These are phyloP conservation scores for Sugiyamaella smithiae DNA, from an alignment of 805 yeast species.

Conservation along the genomic window DNA sequence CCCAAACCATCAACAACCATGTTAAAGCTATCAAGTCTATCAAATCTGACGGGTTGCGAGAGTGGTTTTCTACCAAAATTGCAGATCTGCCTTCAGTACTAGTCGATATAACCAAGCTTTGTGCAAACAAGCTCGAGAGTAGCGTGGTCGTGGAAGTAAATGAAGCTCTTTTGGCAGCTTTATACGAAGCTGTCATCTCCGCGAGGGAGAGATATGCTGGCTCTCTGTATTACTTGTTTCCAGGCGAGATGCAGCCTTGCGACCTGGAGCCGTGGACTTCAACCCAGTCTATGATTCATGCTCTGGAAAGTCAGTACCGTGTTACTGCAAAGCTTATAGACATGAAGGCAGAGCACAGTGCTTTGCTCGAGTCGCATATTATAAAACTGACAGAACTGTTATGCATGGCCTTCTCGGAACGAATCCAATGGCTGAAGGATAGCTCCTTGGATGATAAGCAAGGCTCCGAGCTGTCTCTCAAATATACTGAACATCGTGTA, in stretches of 20 bases:
- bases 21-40: background rate
- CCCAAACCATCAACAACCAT: background rate
- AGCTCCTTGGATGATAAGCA: conserved; percentile 13
- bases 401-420: conserved; percentile 36
- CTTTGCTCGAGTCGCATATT: conserved; percentile 23
- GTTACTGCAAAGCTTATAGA: conserved; percentile 24
- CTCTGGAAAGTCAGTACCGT: conserved; percentile 27
- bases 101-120: conserved; percentile 1
- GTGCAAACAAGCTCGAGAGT: background rate
- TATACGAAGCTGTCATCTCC: conserved; percentile 20
- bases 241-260: conserved; percentile 3
- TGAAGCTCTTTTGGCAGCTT: conserved; percentile 15
- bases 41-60: conserved; percentile 17
- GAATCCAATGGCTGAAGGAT: conserved; percentile 18
- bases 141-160: conserved; percentile 19
- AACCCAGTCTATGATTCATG: conserved; percentile 22
- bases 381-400: conserved; percentile 41
- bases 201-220: conserved; percentile 17
- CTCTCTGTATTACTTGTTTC: conserved; percentile 19
- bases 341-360: background rate
- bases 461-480: conserved; percentile 14
- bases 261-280: conserved; percentile 31
- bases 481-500: conserved; percentile 34
- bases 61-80: conserved; percentile 20
- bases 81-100: conserved; percentile 15